Percentiles rank a stretch among this genome's conserved stretches.
Conservation (phyloP, 1,284 basidiomycete genomes). For the Apiotrichum veenhuisii region DNA sequence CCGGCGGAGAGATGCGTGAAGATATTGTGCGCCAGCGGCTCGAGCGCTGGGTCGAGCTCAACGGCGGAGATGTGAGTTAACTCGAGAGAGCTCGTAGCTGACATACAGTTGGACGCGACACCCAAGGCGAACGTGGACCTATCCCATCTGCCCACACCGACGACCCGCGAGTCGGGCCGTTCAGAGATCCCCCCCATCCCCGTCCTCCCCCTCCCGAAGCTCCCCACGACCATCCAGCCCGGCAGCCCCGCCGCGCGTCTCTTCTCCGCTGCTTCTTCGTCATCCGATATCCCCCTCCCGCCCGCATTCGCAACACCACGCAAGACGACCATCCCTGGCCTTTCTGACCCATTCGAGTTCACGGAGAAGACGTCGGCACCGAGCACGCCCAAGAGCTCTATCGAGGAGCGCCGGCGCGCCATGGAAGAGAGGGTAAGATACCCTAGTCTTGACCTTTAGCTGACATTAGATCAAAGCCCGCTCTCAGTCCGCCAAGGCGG, state of each 20-base stretch:
- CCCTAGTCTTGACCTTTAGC: not conserved
- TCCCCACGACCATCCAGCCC: conserved; percentile 24
- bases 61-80: conserved; percentile 31
- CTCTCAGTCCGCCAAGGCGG: conserved; percentile 22
- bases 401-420: conserved; percentile 41
- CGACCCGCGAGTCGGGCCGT: conserved; percentile 26
- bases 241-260: conserved; percentile 30
- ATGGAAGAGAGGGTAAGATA: conserved; percentile 42
- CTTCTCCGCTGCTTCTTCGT: conserved; percentile 22
- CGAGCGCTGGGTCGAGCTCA: conserved; percentile 45
- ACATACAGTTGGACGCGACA: not conserved
- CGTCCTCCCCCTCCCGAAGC: conserved; percentile 37
- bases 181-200: conserved; percentile 46
- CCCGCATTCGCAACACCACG: conserved; percentile 1
- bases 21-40: conserved; percentile 36
- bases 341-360: conserved; percentile 41
- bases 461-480: conserved; percentile 40
- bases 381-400: conserved; percentile 21
- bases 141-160: conserved; percentile 37
- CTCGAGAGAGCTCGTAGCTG: not conserved
- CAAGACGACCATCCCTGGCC: conserved; percentile 19
- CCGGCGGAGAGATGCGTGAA: conserved; percentile 37
- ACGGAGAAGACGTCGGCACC: conserved; percentile 9
- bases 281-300: conserved; percentile 19
- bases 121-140: not conserved